Evolutionary conservation across 129 eudicot species (phyloP), one percentile per base, ranked within the genome.

Genomic region (Flaveria linearis): DNA sequence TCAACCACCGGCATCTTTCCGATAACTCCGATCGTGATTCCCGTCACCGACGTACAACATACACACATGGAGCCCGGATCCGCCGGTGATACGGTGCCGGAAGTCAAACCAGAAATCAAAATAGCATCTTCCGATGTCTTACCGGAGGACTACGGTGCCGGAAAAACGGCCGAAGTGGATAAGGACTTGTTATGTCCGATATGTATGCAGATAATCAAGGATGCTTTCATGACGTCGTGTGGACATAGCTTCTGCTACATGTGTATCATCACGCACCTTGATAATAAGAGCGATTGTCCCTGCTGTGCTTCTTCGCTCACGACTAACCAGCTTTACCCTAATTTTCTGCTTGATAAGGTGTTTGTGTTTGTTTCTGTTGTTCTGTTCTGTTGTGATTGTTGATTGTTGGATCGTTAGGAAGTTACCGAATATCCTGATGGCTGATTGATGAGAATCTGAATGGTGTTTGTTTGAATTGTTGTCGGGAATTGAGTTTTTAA

Each of bases 191-290:
- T 88, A 63, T 94, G 98, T 47, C 97, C 98, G 57, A 94, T 94
- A 8, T 94, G 98, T 86, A 91, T 94, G 88, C 96, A 91, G 82
- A 84, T 88, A 43, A 91, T 94, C 7, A 91, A 81, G 82, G 97
- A 87, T 52, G 98, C 97, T 16, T 94, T 94, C 9, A 61, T 91
- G 5, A 94, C 98, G 56, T 83, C 98, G 5, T 94, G 98, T 47
- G 98, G 98, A 45, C 98, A 94, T 75, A 94, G 97, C 65, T 94
- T 85, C 60, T 94, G 98, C 70, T 93, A 88, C 70, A 91, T 86
- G 86, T 93, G 98, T 51, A 93, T 93, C n/a, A 69, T 84, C 11
- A 91, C 96, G 58, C 98, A 93, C 74, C 90, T 93, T 51, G 81
- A 83, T 25, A 85, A 85, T 73, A 93, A 91, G 81, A 82, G 80